A percentile compares a stretch with the other conserved stretches of the same genome.
These are phyloP conservation scores for Pseudogymnoascus sp. DNA, from an alignment of 2,329 filamentous ascomycete species.

Conservation along the genomic window DNA sequence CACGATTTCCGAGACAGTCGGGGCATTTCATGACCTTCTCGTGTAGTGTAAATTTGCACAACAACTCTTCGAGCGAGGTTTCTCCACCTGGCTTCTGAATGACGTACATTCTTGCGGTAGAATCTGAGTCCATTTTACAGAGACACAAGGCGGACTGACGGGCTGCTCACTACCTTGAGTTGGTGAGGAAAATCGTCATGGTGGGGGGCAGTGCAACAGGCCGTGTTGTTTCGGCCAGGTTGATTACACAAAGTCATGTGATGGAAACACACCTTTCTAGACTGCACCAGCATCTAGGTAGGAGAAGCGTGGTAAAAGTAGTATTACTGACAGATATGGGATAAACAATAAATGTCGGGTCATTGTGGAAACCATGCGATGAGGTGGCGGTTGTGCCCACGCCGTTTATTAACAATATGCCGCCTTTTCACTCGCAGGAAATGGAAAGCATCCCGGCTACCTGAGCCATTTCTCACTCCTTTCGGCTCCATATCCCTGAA, in stretches of 20 bases:
- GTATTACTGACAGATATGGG: background rate
- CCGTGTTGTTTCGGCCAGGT: background rate
- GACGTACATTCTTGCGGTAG: background rate
- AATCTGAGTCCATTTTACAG: background rate
- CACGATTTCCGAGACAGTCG: background rate
- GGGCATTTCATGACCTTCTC: background rate
- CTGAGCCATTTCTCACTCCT: background rate
- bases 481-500: background rate
- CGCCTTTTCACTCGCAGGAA: background rate
- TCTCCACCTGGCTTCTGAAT: background rate
- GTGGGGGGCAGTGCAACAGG: background rate
- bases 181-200: background rate
- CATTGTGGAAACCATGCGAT: background rate
- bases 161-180: background rate
- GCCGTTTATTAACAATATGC: background rate
- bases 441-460: background rate
- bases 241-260: background rate
- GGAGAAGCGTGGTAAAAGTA: background rate
- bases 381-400: background rate
- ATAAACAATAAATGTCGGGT: background rate
- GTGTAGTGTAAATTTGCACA: background rate
- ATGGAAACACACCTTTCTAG: background rate
- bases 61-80: background rate
- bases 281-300: background rate
- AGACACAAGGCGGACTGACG: background rate